These are phyloP conservation scores for Raffaelea ambrosiae DNA, from an alignment of 2,329 filamentous ascomycete species.

Conservation along the genomic window DNA sequence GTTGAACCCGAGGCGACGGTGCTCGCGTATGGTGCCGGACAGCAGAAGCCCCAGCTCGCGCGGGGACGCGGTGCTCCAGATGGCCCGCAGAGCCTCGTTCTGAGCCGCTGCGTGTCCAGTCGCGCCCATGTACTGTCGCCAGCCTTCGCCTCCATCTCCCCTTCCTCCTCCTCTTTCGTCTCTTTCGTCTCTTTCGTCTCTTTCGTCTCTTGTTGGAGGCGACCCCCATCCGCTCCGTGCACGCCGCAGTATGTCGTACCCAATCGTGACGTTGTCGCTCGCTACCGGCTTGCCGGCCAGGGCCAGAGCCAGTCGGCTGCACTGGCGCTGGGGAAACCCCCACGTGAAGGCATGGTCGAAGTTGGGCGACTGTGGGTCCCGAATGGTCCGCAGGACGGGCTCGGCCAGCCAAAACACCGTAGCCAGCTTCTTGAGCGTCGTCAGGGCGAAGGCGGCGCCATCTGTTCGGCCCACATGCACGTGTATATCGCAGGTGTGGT, in stretches of 20 bases:
- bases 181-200: no score
- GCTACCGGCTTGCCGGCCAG: background rate
- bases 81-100: slow-evolving; percentile 18
- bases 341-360: slow-evolving; percentile 28
- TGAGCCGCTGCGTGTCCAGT: slow-evolving; percentile 6
- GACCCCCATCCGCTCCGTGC: no score
- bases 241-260: slow-evolving; percentile 5
- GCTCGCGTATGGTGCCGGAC: slow-evolving; percentile 22
- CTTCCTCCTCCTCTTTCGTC: background rate
- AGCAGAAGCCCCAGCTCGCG: slow-evolving; percentile 25
- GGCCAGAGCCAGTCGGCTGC: slow-evolving; percentile 22
- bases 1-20: slow-evolving; percentile 30
- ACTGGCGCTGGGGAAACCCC: slow-evolving; percentile 23
- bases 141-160: slow-evolving; percentile 10
- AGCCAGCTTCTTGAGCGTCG: slow-evolving; percentile 25
- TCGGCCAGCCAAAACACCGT: slow-evolving; percentile 28
- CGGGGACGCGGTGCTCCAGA: slow-evolving; percentile 19
- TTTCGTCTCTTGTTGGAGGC: no score
- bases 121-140: slow-evolving; percentile 12
- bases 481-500: slow-evolving; percentile 30
- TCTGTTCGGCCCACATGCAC: slow-evolving; percentile 28
- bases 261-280: slow-evolving; percentile 1
- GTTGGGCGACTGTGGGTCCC: slow-evolving; percentile 28
- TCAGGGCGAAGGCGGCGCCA: slow-evolving; percentile 20
- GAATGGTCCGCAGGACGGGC: slow-evolving; percentile 24